Evolutionary conservation across 2,329 filamentous ascomycete species (phyloP).

Genomic region (Diaporthe nobilis): DNA sequence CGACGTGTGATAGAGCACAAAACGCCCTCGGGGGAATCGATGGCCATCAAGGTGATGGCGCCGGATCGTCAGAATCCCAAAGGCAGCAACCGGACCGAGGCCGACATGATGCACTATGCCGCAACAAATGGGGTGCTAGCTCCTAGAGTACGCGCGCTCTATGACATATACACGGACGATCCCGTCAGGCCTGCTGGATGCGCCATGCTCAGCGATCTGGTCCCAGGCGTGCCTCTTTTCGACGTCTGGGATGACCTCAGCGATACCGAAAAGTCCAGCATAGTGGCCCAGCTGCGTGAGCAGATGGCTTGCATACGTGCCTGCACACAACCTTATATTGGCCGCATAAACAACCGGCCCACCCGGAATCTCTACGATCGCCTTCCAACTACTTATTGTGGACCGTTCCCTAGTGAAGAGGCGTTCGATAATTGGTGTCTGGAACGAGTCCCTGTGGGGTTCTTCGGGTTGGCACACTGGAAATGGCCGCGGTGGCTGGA

Average conservation of each 20-base stretch:
- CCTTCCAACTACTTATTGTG: neutral
- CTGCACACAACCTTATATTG: constrained; percentile 38
- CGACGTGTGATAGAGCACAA: neutral
- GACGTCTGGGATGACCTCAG: constrained; percentile 33
- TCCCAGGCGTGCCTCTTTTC: constrained; percentile 37
- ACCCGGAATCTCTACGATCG: constrained; percentile 2
- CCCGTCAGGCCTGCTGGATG: neutral
- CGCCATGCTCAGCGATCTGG: constrained; percentile 37
- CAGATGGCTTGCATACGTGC: constrained; percentile 36
- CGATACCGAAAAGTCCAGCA: neutral
- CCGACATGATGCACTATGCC: constrained; percentile 41
- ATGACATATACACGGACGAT: constrained; percentile 31
- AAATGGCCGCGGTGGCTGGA: constrained; percentile 29
- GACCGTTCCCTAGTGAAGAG: constrained; percentile 36
- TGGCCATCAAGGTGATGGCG: neutral
- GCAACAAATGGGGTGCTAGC: constrained; percentile 36
- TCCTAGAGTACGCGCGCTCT: constrained; percentile 36
- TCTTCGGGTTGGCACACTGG: neutral
- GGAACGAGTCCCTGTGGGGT: neutral
- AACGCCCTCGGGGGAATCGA: neutral
- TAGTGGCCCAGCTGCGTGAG: constrained; percentile 37
- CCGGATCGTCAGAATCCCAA: neutral
- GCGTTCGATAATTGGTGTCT: constrained; percentile 40
- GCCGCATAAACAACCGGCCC: constrained; percentile 27
- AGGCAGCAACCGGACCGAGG: constrained; percentile 35